Evolutionary conservation across 1,139 yeast species (phyloP), one percentile per base, ranked within the genome.

Genomic region (Kodamaea fungicola): DNA sequence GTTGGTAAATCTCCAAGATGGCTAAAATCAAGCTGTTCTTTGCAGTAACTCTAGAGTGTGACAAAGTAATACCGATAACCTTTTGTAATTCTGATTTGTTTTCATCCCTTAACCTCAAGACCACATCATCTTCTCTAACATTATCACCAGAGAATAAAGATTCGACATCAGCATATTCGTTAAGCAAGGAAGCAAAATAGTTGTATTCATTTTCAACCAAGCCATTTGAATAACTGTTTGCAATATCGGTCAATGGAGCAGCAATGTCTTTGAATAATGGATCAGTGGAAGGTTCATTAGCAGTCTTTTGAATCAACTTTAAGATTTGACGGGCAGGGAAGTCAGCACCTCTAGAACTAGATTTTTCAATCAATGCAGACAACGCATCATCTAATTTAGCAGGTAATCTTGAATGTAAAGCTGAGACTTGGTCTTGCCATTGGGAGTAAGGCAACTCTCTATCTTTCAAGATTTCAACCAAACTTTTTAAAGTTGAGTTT

Each of bases 41-140:
- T 32, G 97, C 89, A 41, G 94, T 85, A 27, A 90, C 94, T 59
- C 96, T 81, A 25, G 96, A 80, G 62, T 94, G 99, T 13, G 97
- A 89, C 56, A 90, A 74, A 23, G 83, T 88, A 41, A 77, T 74
- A 42, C 67, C 58, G 41, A 87, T 79, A 39, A 92, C 98, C 56
- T 77, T 78, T 37, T 74, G 70, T 59, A 90, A 75, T 46, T 86
- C 86, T 36, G 80, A 75, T 61, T 84, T 83, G 67, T 89, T 74
- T 62, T 85, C 92, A 52, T 92, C 97, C 64, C 98, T 83, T 45
- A 94, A 73, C 50, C 71, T 73, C 64, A 92, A 76, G 42, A 92
- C 79, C 34, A 88, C 95, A 51, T 86, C 95, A 54, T 88, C 96
- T 53, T 85, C 90, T 56, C 96, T 78, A 36, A 73, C 68, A 52